Conservation (phyloP, 2,329 filamentous ascomycete species). For the Alternaria burnsii region DNA sequence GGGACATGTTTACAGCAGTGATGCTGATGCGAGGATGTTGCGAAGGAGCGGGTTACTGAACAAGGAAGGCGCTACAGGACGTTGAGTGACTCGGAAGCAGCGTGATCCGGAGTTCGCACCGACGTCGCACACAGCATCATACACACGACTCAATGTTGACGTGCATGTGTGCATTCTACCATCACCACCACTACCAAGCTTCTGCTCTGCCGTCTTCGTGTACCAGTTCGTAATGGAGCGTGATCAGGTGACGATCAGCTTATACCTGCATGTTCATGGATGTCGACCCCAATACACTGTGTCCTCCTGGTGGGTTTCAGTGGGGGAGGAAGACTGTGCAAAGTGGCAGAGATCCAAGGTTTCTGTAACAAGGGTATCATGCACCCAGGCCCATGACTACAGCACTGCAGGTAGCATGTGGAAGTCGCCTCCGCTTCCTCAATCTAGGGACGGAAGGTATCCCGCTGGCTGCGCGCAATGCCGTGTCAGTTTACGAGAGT, state of each 20-base stretch:
- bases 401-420: conserved; percentile 21
- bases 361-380: conserved; percentile 17
- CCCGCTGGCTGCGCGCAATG: conserved; percentile 26
- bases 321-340: conserved; percentile 23
- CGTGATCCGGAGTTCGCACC: conserved; percentile 19
- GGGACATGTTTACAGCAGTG: conserved; percentile 4
- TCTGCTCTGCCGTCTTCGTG: conserved; percentile 1
- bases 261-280: conserved; percentile 20
- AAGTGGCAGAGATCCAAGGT: conserved; percentile 6
- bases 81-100: conserved; percentile 15
- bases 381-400: conserved; percentile 26
- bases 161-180: conserved; percentile 4
- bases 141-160: conserved; percentile 7
- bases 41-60: conserved; percentile 16
- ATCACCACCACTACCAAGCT: conserved; percentile 1
- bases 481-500: conserved; percentile 15
- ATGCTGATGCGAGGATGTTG: conserved; percentile 3
- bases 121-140: conserved; percentile 13
- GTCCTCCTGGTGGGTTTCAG: conserved; percentile 32
- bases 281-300: conserved; percentile 28
- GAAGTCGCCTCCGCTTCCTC: conserved; percentile 26
- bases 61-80: conserved; percentile 21
- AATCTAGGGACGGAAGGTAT: conserved; percentile 41
- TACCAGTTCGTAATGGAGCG: not conserved
- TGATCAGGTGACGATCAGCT: conserved; percentile 7